Base-by-base conservation (phyloP, 345 rosid genomes). In the Raphanus raphanistrum region DNA sequence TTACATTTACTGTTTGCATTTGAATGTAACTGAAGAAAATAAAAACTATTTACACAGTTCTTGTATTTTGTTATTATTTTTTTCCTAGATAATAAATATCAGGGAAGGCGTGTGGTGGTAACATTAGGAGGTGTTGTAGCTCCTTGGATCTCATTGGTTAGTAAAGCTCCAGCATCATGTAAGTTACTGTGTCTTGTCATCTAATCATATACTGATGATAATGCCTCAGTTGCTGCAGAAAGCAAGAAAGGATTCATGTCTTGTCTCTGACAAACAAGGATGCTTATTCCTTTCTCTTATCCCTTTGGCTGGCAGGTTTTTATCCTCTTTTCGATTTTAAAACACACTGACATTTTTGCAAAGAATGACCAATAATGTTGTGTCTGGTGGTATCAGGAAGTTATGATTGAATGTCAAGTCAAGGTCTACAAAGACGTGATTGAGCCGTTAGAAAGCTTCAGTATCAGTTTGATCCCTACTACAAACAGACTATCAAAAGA, bases 191-290 rank as follows among this genome's bases (percentile, higher is more conserved):
- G 62, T 57, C 27, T 12, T 27, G 13, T 66, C 36, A n/a, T 25
- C 35, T 35, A 21, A 54, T 43, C 32, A 0, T 62, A 12, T 43
- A 21, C 21, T 36, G 43, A 36, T 92, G 93, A 92, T 90, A 36
- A 82, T 92, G 91, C 86, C 84, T 90, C 96, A 92, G 97, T 90
- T 92, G 97, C 97, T 92, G 97, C 97, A 92, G 97, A 94, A 88
- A 81, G 57, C 77, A 89, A 92, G 68, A 88, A 87, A 76, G 95
- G 93, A 52, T 90, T 77, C 80, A 86, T 13, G 31, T 12, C 84
- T 21, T 12, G 93, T 87, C 73, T 72, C 83, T 15, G 97, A 90
- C 88, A 21, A 81, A 85, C 80, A 90, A 87, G 69, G 93, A 94
- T 8, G 94, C 97, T 2, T 90, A 94, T 77, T 77, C 93, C 17